Evolutionary conservation across 2,329 filamentous ascomycete genomes (phyloP), one percentile per base, ranked within the genome.

Genomic region (Myriosclerotinia duriaeana): DNA sequence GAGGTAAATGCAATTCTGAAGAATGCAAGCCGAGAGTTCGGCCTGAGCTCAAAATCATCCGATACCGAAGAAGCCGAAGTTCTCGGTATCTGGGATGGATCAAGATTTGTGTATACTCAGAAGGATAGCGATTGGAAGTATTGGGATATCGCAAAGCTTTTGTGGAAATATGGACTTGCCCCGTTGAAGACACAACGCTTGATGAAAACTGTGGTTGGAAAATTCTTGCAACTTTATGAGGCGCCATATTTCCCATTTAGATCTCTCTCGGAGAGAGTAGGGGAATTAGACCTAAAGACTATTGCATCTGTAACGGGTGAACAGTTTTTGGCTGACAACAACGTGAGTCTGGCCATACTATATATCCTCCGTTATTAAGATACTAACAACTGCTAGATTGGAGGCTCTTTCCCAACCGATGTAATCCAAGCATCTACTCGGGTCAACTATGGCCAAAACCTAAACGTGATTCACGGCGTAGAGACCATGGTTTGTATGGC

Each of bases 361-460:
- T 42, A 38, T 20, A 1, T 50, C 12, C 6, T 34, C 30, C 30
- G 5, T 34, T 34, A n/a, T 30, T 12, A 34, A 11, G n/a, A 54
- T 65, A 22, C 69, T 73, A 48, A 74, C n/a, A 53, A 7, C 22
- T 8, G 44, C 20, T 48, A 87, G 74, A 87, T 97, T 66, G 82
- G 84, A 34, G 79, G 82, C 0, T 76, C 80, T 0, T 98, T 96
- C 76, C 82, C 88, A 0, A 85, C 86, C 17, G 92, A 99, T 61
- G 86, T 99, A 58, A 87, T 98, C 36, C 94, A 98, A 78, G 92
- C 94, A 1, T 90, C 88, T 66, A 97, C 95, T 0, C 85, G 95
- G 26, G 94, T 97, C 70, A 98, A 98, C 78, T 99, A 97, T 78
- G 95, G 91, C 0, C 92, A 93, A 59, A 97, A 98, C 72, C 78